Evolutionary conservation across 768 basidiomycete genomes (phyloP), one percentile per base, ranked within the genome.

Genomic region (Tricholoma furcatifolium): DNA sequence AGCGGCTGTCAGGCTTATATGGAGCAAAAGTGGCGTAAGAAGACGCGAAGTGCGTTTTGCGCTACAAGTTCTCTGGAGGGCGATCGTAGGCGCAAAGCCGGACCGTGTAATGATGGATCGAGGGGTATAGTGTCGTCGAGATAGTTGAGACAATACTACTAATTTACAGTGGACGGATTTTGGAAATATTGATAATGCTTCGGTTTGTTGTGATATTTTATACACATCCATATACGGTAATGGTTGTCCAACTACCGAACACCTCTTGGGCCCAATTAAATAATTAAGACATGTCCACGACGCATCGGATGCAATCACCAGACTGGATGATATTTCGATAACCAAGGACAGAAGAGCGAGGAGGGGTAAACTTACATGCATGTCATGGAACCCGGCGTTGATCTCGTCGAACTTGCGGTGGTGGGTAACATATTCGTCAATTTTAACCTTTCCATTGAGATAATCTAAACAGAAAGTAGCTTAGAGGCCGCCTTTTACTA

Each of bases 401-500:
- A 94, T 89, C 6, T 91, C 85, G 21, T 72, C 77, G 32, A 95
- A 74, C 38, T 72, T 80, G 62, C 86, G 81, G 60, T 82, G 75
- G 72, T 98, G 96, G 43, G 96, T 96, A 54, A 98, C 87, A 68
- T 96, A 99, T 68, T 98, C 93, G 66, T 99, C 95, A 47, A 99
- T 85, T 73, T 88, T 92, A 63, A 96, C 75, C 60, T 79, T 85
- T 51, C 90, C 91, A 15, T 75, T 67, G 54, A 94, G 79, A 70
- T 95, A 96, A 59, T 93, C 93, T 88, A 62, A 15, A 44, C 49
- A 54, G 20, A 54, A n/a, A n/a, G 49, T 17, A 34, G 50, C 18
- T 49, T 51, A 8, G 20, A 47, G 9, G 20, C 32, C 50, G 32
- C 23, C 38, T 46, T 21, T 44, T 11, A 36, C 10, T 38, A 39